Evolutionary conservation across 257 asterid genomes (phyloP), one percentile per base, ranked within the genome.

Genomic region (Orobanche coerulescens): DNA sequence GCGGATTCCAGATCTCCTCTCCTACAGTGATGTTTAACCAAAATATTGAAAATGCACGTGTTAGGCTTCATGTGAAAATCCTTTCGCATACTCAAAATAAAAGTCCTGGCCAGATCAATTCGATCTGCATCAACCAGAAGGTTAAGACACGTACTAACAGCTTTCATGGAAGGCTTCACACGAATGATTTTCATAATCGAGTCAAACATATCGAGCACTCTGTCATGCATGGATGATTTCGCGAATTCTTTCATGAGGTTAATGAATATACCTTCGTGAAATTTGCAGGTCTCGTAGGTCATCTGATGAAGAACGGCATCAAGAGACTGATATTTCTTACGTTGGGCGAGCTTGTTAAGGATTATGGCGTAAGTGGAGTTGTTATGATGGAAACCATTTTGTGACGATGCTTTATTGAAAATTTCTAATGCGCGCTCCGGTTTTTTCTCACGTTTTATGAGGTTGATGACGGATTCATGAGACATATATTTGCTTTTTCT

Each of bases 241-340:
- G 97, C 78, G 76, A 79, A 88, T 78, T 81, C 95, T 80, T 82
- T 86, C 98, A 92, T 92, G 66, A 92, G 96, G 76, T 85, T 82
- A 12, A 89, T 66, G 68, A 88, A 92, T 69, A 92, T 36, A 57
- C 96, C 95, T 69, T 92, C 96, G 33, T 82, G 75, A 74, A 92
- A 92, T 71, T 73, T 80, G 83, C 98, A 92, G 46, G 96, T 84
- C 80, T 88, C 98, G 2, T 84, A 82, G 52, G 80, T 74, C 98
- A 92, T 92, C 67, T 69, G 93, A 67, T 78, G 87, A 75, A 92
- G 85, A 67, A 88, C 81, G 51, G 67, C 80, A 60, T 86, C 91
- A 16, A 88, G 69, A 56, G 73, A 70, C 72, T 73, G 71, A 49
- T 82, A 86, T 55, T 69, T 81, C 79, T 76, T 82, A 78, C 77